A percentile compares a stretch with the other conserved stretches of the same genome.
Conservation (phyloP, 106 monocot species). For the Acorus gramineus region DNA sequence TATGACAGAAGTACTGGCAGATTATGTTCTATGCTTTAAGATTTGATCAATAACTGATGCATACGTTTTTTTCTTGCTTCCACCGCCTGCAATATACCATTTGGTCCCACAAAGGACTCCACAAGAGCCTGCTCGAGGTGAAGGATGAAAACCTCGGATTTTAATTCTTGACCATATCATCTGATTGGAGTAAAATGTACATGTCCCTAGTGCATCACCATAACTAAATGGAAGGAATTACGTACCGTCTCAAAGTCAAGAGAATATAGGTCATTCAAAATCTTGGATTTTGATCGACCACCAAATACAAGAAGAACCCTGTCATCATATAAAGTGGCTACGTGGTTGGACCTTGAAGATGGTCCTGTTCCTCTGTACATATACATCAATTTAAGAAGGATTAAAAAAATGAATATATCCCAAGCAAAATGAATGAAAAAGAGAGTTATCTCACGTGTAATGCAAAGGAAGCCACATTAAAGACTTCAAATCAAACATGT, state of each 20-base stretch:
- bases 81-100: slow-evolving; percentile 96
- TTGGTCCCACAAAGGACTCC: slow-evolving; percentile 88
- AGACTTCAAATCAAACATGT: slow-evolving; percentile 95
- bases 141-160: slow-evolving; percentile 68
- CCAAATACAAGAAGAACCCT: slow-evolving; percentile 82
- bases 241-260: slow-evolving; percentile 96
- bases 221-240: not conserved
- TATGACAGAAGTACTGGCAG: not conserved
- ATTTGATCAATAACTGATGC: slow-evolving; percentile 9
- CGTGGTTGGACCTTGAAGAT: slow-evolving; percentile 79
- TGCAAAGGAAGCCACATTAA: slow-evolving; percentile 91
- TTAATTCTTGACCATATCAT: slow-evolving; percentile 97
- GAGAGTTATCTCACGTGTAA: slow-evolving; percentile 56
- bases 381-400: not conserved
- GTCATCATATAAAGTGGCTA: slow-evolving; percentile 74
- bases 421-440: not conserved
- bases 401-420: not conserved
- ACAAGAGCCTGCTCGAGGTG: slow-evolving; percentile 79
- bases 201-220: too few relatives aligned
- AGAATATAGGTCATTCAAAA: slow-evolving; percentile 86
- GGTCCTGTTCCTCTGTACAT: slow-evolving; percentile 69
- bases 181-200: slow-evolving; percentile 22
- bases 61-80: slow-evolving; percentile 99
- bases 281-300: slow-evolving; percentile 81
- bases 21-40: slow-evolving; percentile 7